Evolutionary conservation across 768 basidiomycete species (phyloP).

Genomic region (Leccinellum albellum): DNA sequence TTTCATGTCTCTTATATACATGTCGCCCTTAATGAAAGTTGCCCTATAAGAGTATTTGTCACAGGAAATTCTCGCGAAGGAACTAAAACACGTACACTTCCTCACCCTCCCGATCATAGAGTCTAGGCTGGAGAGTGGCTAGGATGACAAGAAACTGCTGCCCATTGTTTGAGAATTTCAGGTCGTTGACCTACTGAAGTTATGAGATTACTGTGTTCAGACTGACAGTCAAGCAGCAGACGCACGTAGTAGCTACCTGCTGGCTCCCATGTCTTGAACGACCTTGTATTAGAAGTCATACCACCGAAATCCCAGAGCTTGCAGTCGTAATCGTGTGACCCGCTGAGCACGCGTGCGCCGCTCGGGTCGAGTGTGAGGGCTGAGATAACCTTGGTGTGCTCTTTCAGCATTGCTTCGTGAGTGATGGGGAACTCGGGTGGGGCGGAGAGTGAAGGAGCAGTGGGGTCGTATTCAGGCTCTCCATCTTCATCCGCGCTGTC

Average conservation of each 20-base stretch:
- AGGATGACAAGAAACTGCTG: constrained; percentile 83
- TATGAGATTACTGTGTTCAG: not conserved
- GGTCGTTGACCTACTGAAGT: constrained; percentile 71
- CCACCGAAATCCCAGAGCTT: constrained; percentile 99
- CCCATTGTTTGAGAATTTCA: constrained; percentile 86
- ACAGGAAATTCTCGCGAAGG: constrained; percentile 31
- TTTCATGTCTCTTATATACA: constrained; percentile 98
- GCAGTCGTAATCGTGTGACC: constrained; percentile 96
- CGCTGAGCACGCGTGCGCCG: constrained; percentile 86
- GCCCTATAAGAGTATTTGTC: constrained; percentile 57
- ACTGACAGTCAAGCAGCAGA: constrained; percentile 3
- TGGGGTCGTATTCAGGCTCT: constrained; percentile 54
- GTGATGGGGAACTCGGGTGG: constrained; percentile 72
- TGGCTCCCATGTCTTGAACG: constrained; percentile 96
- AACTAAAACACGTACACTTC: constrained; percentile 63
- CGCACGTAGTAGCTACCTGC: constrained; percentile 86
- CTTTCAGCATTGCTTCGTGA: constrained; percentile 89
- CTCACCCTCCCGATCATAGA: constrained; percentile 91
- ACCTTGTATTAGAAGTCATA: constrained; percentile 86
- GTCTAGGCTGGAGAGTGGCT: constrained; percentile 81
- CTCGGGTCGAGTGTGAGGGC: constrained; percentile 91
- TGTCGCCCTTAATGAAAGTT: constrained; percentile 89
- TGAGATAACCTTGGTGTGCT: constrained; percentile 94
- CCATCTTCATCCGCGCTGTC: constrained; percentile 17
- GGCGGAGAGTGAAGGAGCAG: constrained; percentile 37